phyloP scores from a whole-genome alignment of 306 rosid species.

The Vachellia pachyceras region DNA sequence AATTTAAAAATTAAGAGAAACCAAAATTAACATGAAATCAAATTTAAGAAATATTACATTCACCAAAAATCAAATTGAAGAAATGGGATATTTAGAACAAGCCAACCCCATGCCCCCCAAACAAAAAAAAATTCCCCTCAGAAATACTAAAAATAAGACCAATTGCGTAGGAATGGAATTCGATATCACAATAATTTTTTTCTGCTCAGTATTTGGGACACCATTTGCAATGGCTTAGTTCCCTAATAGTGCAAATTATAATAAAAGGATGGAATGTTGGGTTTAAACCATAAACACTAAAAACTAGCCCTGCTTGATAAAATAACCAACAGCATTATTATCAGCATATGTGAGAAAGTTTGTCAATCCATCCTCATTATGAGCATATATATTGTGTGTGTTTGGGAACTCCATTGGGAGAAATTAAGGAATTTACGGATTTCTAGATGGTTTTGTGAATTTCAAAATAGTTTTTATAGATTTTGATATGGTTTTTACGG shows the following conservation, averaged over 20 bases:
- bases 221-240: neutral
- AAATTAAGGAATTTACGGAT: too few relatives aligned
- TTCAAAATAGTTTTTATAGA: too few relatives aligned
- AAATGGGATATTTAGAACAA: neutral
- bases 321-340: constrained; percentile 98
- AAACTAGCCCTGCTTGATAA: constrained; percentile 82
- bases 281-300: constrained; percentile 32
- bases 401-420: too few relatives aligned
- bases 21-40: too few relatives aligned
- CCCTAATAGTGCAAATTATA: neutral
- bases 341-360: constrained; percentile 99
- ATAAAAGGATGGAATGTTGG: neutral
- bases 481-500: too few relatives aligned
- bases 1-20: too few relatives aligned
- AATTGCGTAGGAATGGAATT: neutral
- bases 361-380: constrained; percentile 90
- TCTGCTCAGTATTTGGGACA: neutral
- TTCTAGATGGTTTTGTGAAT: too few relatives aligned
- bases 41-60: too few relatives aligned
- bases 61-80: constrained; percentile 32
- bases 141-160: neutral
- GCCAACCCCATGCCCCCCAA: neutral
- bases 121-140: neutral
- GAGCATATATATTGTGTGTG: too few relatives aligned
- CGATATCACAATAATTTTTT: neutral